Evolutionary conservation across 1,284 basidiomycete genomes (phyloP).

Genomic region (Schizopora paradoxa): DNA sequence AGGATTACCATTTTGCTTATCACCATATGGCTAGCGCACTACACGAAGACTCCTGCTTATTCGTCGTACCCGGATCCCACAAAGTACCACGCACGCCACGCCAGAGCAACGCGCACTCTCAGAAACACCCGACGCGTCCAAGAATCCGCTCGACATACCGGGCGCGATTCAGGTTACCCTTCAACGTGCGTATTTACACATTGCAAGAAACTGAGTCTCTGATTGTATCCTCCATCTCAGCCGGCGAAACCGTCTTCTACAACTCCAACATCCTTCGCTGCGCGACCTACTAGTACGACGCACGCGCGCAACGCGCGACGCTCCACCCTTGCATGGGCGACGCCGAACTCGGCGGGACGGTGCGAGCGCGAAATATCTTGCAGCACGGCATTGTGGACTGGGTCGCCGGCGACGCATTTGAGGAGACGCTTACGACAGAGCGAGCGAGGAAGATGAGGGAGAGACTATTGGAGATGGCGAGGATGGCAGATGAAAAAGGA

Average conservation of each 20-base stretch:
- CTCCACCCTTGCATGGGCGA: conserved; percentile 73
- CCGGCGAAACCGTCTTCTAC: conserved; percentile 78
- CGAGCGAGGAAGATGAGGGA: conserved; percentile 56
- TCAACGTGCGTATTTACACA: conserved; percentile 43
- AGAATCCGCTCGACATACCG: conserved; percentile 63
- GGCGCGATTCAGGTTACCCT: conserved; percentile 56
- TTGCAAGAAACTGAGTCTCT: too few species aligned
- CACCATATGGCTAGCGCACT: conserved; percentile 58
- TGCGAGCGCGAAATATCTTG: conserved; percentile 71
- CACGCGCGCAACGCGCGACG: conserved; percentile 53
- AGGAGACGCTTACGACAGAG: conserved; percentile 41
- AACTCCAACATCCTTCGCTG: conserved; percentile 79
- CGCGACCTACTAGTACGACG: conserved; percentile 61
- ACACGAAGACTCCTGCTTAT: conserved; percentile 71
- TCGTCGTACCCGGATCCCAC: conserved; percentile 71
- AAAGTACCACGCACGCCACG: conserved; percentile 50
- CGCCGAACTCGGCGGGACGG: conserved; percentile 52
- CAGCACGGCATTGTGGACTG: conserved; percentile 79
- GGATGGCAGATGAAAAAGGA: conserved; percentile 30
- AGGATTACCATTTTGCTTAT: too few species aligned
- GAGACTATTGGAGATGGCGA: conserved; percentile 54
- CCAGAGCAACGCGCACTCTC: conserved; percentile 56
- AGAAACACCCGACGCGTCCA: conserved; percentile 47
- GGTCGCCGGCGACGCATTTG: conserved; percentile 62
- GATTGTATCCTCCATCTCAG: conserved; percentile 23